A percentile compares a stretch with the other conserved stretches of the same genome.
phyloP scores from a whole-genome alignment of 164 flowering plant species.

The Sedum album region DNA sequence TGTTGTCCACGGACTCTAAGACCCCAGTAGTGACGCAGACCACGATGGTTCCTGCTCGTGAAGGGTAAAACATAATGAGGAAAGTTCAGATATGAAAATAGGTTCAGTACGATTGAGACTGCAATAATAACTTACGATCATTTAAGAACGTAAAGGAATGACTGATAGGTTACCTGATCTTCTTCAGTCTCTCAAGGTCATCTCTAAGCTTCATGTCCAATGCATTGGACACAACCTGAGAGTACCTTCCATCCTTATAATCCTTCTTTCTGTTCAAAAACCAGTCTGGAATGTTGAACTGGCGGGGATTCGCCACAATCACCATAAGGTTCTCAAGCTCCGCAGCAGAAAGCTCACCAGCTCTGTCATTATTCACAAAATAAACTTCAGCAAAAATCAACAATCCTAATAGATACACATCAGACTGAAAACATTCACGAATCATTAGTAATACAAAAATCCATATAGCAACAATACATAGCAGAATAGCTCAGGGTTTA shows the following conservation, averaged over 20 bases:
- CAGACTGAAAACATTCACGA: neutral
- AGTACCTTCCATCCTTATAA: neutral
- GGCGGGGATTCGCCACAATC: constrained; percentile 4
- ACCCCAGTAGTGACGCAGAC: constrained; percentile 4
- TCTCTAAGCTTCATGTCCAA: constrained; percentile 4
- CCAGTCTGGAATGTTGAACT: neutral
- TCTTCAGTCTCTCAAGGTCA: constrained; percentile 3
- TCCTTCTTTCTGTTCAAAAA: constrained; percentile 7
- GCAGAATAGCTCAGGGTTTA: too few relatives aligned
- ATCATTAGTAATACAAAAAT: too few relatives aligned
- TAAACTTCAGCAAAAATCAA: neutral
- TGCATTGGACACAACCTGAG: constrained; percentile 1
- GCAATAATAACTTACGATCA: too few relatives aligned
- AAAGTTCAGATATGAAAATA: too few relatives aligned
- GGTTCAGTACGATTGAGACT: too few relatives aligned
- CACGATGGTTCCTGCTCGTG: neutral
- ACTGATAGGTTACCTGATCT: neutral
- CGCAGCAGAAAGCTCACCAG: constrained; percentile 1
- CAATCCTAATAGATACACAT: neutral
- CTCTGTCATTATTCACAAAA: neutral
- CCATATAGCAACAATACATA: too few relatives aligned
- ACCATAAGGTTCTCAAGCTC: constrained; percentile 6
- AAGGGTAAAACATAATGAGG: neutral
- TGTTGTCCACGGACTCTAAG: constrained; percentile 4
- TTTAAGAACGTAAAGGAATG: too few relatives aligned